phyloP scores from a whole-genome alignment of 1,284 basidiomycete species.

The Irpex sp. region DNA sequence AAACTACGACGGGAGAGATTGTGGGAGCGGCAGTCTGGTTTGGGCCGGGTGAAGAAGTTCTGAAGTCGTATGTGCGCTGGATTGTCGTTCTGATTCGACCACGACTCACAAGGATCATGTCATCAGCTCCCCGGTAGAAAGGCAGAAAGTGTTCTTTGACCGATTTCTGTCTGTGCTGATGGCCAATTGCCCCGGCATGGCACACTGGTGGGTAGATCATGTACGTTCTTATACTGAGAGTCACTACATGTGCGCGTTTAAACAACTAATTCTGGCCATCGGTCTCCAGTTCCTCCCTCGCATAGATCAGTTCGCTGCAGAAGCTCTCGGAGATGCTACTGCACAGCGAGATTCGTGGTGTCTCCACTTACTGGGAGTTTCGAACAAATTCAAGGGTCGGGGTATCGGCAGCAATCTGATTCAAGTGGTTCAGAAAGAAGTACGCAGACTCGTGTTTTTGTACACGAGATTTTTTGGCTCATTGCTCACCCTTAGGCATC shows the following conservation, averaged over 20 bases:
- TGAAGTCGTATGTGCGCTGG: background rate
- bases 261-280: background rate
- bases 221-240: background rate
- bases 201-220: background rate
- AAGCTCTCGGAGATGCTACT: background rate
- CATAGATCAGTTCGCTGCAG: background rate
- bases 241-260: background rate
- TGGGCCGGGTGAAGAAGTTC: background rate
- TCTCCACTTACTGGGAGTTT: background rate
- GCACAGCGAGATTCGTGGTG: background rate
- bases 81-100: background rate
- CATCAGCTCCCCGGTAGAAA: background rate
- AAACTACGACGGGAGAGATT: background rate
- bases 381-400: background rate
- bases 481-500: background rate
- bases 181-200: background rate
- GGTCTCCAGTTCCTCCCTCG: background rate
- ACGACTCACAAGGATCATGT: background rate
- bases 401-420: background rate
- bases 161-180: background rate
- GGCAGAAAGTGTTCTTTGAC: background rate
- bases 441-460: background rate
- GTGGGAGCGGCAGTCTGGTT: background rate
- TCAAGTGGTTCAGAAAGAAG: background rate
- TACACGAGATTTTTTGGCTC: too few species aligned